Evolutionary conservation across 805 yeast species (phyloP), one percentile per base, ranked within the genome.

Genomic region (Metschnikowia drakensbergensis): DNA sequence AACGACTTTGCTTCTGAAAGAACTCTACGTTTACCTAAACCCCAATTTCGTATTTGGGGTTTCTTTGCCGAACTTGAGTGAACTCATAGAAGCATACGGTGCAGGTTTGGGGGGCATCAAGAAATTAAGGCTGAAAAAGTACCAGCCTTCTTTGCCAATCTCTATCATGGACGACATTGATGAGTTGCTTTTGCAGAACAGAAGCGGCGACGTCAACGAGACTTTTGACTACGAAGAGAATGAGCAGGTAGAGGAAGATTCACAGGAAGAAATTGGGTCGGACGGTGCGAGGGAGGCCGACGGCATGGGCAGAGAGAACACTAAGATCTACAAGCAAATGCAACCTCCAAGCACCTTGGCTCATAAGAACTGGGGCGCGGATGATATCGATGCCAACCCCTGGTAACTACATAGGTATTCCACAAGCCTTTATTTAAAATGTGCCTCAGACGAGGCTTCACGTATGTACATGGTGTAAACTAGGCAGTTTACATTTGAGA

Each of bases 61-160:
- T 29, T 77, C 80, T 1, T 66, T 89, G 28, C 97, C 97, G 1
- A 82, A 84, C n/a, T 59, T 81, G 7, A 69, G 80, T 2, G 97
- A 92, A 64, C 67, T 89, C 63, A 75, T 88, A 26, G 81, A 79
- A 48, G 76, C 77, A 37, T 92, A 88, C 73, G 95, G 96, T 2
- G 80, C 88, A 1, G 90, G 91, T 6, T 60, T 82, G 13, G 84
- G 87, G 3, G 87, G 88, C 1, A 65, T 79, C 1, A 75, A 80
- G 46, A 72, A 72, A 36, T 69, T 71, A 22, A 76, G 82, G 45
- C 78, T 86, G 17, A 70, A 72, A 48, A 68, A 76, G 46, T 84
- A 75, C 59, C 88, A 84, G 61, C 97, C 97, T 0, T 69, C 80
- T 23, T 66, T 90, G 41, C 92, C 96, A 0, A 67, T 81, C 22